Base-by-base conservation (phyloP, 179 eudicot species). In the Corrigiola litoralis region DNA sequence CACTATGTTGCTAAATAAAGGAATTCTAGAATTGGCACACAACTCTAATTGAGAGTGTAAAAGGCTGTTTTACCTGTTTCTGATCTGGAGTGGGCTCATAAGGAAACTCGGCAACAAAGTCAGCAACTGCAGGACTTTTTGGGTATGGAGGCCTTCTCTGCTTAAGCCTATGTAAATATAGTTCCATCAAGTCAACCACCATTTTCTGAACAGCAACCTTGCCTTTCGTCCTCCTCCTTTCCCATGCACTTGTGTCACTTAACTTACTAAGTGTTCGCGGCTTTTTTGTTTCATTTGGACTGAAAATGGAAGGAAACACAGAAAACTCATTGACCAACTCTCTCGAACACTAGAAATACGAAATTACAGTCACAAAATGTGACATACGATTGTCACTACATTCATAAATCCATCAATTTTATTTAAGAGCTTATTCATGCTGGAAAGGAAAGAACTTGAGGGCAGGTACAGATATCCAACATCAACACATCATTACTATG, bases 131-230 rank as follows among this genome's bases (percentile, higher is more conserved):
- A 63, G 75, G 77, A 75, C 74, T 77, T 71, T 80, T 89, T 11
- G 87, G 96, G 71, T 92, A 89, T 29, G 96, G 89, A 68, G 89
- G 86, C 73, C 98, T 83, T 66, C 58, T 78, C 75, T 87, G 95
- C 65, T 90, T 92, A 29, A 92, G 90, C 77, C 98, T 84, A 66
- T 92, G 92, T 36, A 92, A 69, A 79, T 92, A 92, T 59, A 92
- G 63, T 76, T 92, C 96, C 98, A 92, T 92, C 72, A 92, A 78
- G 74, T 92, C 96, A 54, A 92, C 98, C 62, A 92, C 95, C 98
- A 92, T 92, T 76, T 84, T 92, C 77, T 92, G 98, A 73, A 92
- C 84, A 5, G 98, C 98, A 72, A 92, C 90, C 81, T 82, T 90
- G 62, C 98, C 98, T 74, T 85, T 92, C 37, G 73, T 76, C 79